A percentile compares a stretch with the other conserved stretches of the same genome.
Conservation (phyloP, 306 rosid species). For the Carpinus fangiana region DNA sequence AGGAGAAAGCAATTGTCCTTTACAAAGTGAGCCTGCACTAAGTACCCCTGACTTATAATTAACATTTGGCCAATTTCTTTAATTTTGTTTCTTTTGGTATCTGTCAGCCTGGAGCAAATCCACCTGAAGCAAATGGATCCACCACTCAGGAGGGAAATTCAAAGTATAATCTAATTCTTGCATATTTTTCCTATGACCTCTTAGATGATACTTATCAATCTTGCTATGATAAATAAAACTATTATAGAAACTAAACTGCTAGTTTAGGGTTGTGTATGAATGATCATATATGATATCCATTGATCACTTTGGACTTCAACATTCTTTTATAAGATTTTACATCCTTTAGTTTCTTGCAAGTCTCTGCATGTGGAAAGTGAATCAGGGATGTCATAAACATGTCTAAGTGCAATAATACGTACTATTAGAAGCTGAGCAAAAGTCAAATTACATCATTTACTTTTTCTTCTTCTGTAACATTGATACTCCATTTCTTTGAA, state of each 20-base stretch:
- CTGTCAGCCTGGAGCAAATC: constrained; percentile 68
- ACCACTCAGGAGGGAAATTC: constrained; percentile 69
- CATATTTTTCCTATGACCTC: background rate
- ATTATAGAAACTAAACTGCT: constrained; percentile 2
- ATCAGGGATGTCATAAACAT: constrained; percentile 12
- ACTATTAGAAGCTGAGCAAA: constrained; percentile 11
- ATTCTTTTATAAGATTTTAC: constrained; percentile 8
- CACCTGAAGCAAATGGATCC: constrained; percentile 69
- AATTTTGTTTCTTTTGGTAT: constrained; percentile 27
- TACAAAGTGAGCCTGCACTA: constrained; percentile 59
- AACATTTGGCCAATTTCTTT: constrained; percentile 12
- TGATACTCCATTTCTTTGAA: background rate
- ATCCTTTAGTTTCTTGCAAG: constrained; percentile 7
- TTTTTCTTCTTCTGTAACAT: background rate
- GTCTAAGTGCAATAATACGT: constrained; percentile 2
- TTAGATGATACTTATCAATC: background rate
- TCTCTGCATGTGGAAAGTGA: constrained; percentile 7
- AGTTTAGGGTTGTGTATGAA: constrained; percentile 4
- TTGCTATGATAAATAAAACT: constrained; percentile 8
- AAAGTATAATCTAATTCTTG: constrained; percentile 50
- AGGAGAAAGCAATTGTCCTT: constrained; percentile 91
- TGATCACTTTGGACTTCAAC: constrained; percentile 6
- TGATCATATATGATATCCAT: constrained; percentile 4
- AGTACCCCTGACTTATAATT: constrained; percentile 14
- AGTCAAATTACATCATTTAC: background rate